These are phyloP conservation scores for Hawksworthiomyces lignivorus DNA, from an alignment of 2,329 filamentous ascomycete species.

Conservation along the genomic window DNA sequence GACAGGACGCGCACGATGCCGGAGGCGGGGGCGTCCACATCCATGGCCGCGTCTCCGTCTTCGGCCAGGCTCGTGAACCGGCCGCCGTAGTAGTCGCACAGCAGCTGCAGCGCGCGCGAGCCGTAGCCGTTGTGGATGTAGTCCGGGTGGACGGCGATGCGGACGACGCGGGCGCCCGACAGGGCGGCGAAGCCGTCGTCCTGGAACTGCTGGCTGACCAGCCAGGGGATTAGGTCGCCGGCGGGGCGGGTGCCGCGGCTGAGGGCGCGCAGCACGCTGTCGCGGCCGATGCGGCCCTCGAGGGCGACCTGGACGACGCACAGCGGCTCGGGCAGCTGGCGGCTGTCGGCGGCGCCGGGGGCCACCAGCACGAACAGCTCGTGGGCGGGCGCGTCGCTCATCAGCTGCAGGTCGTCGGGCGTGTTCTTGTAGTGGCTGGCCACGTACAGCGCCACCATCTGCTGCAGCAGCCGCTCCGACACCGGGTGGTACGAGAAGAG, in stretches of 20 bases:
- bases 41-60: slow-evolving; percentile 32
- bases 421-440: slow-evolving; percentile 98
- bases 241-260: slow-evolving; percentile 82
- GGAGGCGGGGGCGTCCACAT: slow-evolving; percentile 12
- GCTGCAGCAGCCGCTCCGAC: slow-evolving; percentile 92
- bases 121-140: slow-evolving; percentile 92
- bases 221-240: slow-evolving; percentile 93
- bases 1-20: slow-evolving; percentile 65
- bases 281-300: slow-evolving; percentile 88
- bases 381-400: slow-evolving; percentile 96
- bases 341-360: slow-evolving; percentile 68
- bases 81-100: slow-evolving; percentile 89
- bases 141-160: slow-evolving; percentile 94
- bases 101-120: slow-evolving; percentile 74
- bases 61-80: slow-evolving; percentile 84
- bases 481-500: slow-evolving; percentile 97
- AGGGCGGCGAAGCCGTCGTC: slow-evolving; percentile 93
- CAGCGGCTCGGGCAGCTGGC: slow-evolving; percentile 80
- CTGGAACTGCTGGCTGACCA: slow-evolving; percentile 96
- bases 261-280: slow-evolving; percentile 84
- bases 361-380: slow-evolving; percentile 92
- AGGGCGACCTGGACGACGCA: slow-evolving; percentile 92
- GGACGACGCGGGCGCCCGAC: slow-evolving; percentile 83
- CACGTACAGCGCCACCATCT: slow-evolving; percentile 97
- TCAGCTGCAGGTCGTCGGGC: slow-evolving; percentile 93